These are phyloP conservation scores for Hysterangium stoloniferum DNA, from an alignment of 768 basidiomycete genomes.

Conservation along the genomic window DNA sequence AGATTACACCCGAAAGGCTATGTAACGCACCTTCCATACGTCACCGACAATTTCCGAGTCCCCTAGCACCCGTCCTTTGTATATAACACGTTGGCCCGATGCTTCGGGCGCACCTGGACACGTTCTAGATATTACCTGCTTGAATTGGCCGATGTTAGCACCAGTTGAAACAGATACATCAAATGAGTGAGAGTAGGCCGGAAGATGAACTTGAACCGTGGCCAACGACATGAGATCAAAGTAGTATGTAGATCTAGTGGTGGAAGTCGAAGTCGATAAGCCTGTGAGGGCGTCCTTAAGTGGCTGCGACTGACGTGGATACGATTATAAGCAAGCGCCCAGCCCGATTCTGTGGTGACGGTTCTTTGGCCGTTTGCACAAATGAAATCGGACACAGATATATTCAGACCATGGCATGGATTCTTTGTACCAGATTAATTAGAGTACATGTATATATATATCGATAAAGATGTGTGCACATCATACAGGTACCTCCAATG, in stretches of 20 bases:
- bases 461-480: too few relatives aligned
- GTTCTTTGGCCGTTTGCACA: too few relatives aligned
- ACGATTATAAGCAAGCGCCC: not conserved
- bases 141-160: slow-evolving; percentile 54
- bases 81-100: slow-evolving; percentile 72
- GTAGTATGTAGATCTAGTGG: too few relatives aligned
- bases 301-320: not conserved
- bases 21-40: slow-evolving; percentile 55
- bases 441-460: too few relatives aligned
- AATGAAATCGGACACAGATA: not conserved
- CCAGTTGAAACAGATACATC: slow-evolving; percentile 38
- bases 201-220: slow-evolving; percentile 60
- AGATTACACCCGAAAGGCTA: slow-evolving; percentile 15
- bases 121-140: slow-evolving; percentile 49
- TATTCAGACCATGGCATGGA: not conserved
- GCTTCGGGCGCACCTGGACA: slow-evolving; percentile 60
- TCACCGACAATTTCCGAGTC: slow-evolving; percentile 59
- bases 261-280: not conserved
- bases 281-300: too few relatives aligned
- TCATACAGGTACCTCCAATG: slow-evolving; percentile 19
- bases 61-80: slow-evolving; percentile 58
- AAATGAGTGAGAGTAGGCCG: slow-evolving; percentile 67
- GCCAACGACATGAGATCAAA: slow-evolving; percentile 19
- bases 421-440: too few relatives aligned
- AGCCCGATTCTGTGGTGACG: not conserved